These are phyloP conservation scores for Castanea mollissima DNA, from an alignment of 306 rosid genomes.

Conservation along the genomic window DNA sequence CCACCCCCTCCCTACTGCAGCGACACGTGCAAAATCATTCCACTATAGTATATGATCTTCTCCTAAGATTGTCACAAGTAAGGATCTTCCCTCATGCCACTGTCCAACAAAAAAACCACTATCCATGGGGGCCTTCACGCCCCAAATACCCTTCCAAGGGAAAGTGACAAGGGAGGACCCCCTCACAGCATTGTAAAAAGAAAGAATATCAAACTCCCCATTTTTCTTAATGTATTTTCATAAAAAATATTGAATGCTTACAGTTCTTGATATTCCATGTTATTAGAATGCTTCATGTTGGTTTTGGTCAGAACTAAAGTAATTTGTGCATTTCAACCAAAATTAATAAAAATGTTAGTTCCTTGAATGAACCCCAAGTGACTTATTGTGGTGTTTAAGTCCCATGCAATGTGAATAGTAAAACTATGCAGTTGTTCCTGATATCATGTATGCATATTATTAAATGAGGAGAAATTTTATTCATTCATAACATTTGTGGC, in stretches of 20 bases:
- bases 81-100: too few relatives aligned
- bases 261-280: neutral
- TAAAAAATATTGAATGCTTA: neutral
- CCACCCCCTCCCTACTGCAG: too few relatives aligned
- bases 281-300: constrained; percentile 7
- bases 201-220: too few relatives aligned
- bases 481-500: neutral
- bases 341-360: neutral
- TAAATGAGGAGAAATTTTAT: neutral
- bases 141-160: too few relatives aligned
- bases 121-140: too few relatives aligned
- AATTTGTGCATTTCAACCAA: neutral
- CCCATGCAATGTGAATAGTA: neutral
- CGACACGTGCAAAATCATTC: too few relatives aligned
- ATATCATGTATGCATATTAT: neutral
- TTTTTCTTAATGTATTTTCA: neutral
- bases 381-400: neutral
- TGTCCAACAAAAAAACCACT: too few relatives aligned
- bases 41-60: too few relatives aligned
- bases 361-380: neutral
- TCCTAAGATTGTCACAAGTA: too few relatives aligned
- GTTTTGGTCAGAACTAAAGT: constrained; percentile 4
- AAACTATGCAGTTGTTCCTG: neutral
- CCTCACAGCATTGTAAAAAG: too few relatives aligned
- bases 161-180: too few relatives aligned